Percentiles rank a stretch among this genome's conserved stretches.
Conservation (phyloP, 176 grass and related monocot species). For the Oropetium thomaeum region DNA sequence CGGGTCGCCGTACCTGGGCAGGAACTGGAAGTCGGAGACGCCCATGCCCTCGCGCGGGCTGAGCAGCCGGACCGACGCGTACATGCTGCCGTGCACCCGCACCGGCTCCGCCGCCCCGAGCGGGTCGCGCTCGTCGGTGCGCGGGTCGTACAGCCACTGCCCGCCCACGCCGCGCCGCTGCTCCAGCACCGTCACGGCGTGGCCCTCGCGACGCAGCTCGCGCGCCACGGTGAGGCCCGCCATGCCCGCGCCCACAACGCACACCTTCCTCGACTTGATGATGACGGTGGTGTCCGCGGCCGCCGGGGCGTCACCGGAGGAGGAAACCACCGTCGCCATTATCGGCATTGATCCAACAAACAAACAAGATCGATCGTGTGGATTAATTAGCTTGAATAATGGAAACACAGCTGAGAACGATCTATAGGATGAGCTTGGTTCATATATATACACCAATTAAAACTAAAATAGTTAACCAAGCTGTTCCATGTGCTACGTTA, state of each 20-base stretch:
- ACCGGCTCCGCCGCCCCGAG: conserved; percentile 3
- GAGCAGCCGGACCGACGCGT: conserved; percentile 24
- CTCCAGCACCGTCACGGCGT: neutral
- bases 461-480: too few relatives aligned
- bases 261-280: neutral
- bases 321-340: too few relatives aligned
- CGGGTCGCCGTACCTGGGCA: neutral
- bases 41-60: neutral
- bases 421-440: too few relatives aligned
- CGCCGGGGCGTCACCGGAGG: too few relatives aligned
- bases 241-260: neutral
- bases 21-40: conserved; percentile 50
- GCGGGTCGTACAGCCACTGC: neutral
- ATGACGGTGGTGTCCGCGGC: too few relatives aligned
- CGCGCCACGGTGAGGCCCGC: neutral
- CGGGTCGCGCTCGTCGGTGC: neutral
- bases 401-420: too few relatives aligned
- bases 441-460: too few relatives aligned
- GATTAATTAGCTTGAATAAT: too few relatives aligned
- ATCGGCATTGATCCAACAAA: too few relatives aligned
- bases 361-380: too few relatives aligned
- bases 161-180: neutral
- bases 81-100: conserved; percentile 26
- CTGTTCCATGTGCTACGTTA: too few relatives aligned
- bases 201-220: neutral